phyloP scores from a whole-genome alignment of 2,329 filamentous ascomycete genomes.

The Didymella glomerata region DNA sequence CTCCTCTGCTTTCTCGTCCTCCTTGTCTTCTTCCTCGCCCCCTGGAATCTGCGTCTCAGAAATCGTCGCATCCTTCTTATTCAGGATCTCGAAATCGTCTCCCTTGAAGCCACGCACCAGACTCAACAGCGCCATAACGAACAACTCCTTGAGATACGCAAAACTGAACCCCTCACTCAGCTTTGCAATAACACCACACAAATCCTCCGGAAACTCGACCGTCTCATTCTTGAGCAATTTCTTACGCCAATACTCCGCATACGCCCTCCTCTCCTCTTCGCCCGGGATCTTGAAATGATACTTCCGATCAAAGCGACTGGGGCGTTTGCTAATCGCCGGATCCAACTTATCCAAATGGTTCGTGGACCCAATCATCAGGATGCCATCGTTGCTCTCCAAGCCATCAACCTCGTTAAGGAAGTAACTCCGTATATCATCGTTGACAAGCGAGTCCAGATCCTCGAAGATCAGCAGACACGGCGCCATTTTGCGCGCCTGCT shows the following conservation, averaged over 20 bases:
- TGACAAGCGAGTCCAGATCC: slow-evolving; percentile 71
- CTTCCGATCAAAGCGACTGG: slow-evolving; percentile 56
- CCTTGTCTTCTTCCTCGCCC: neutral
- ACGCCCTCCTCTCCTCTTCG: slow-evolving; percentile 45
- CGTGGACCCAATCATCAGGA: slow-evolving; percentile 71
- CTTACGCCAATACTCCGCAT: slow-evolving; percentile 54
- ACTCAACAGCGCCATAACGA: slow-evolving; percentile 50
- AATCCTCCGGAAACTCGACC: slow-evolving; percentile 50
- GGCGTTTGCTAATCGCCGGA: slow-evolving; percentile 63
- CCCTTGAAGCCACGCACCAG: slow-evolving; percentile 43
- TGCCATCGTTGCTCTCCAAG: slow-evolving; percentile 72
- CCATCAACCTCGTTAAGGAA: slow-evolving; percentile 77
- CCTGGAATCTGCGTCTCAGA: neutral
- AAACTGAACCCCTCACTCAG: slow-evolving; percentile 54
- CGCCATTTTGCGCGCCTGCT: slow-evolving; percentile 66
- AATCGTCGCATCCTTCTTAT: slow-evolving; percentile 34
- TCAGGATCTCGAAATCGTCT: slow-evolving; percentile 39
- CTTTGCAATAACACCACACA: slow-evolving; percentile 44
- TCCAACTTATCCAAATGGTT: slow-evolving; percentile 71
- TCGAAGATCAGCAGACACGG: slow-evolving; percentile 76
- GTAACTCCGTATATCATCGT: slow-evolving; percentile 67
- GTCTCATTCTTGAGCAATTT: slow-evolving; percentile 45
- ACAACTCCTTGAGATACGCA: slow-evolving; percentile 55
- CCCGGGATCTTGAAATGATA: slow-evolving; percentile 54
- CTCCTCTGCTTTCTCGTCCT: slow-evolving; percentile 9